Evolutionary conservation across 129 eudicot species (phyloP).

Genomic region (Escallonia herrerae): DNA sequence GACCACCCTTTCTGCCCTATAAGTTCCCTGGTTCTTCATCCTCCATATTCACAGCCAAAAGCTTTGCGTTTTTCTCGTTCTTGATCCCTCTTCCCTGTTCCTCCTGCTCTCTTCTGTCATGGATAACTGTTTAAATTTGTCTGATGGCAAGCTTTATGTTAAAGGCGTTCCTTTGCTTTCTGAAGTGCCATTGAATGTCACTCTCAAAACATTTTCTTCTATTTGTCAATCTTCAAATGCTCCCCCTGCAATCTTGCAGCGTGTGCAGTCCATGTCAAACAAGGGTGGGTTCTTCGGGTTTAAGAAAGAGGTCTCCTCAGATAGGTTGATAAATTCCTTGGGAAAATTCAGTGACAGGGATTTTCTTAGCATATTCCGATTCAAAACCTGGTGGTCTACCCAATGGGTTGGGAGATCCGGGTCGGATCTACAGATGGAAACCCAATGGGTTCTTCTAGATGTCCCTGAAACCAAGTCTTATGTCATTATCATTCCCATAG

Average conservation of each 20-base stretch:
- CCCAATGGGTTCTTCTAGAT: constrained; percentile 49
- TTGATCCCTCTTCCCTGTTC: too few relatives aligned
- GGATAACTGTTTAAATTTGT: constrained; percentile 10
- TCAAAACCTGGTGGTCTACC: constrained; percentile 67
- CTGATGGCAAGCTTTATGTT: constrained; percentile 32
- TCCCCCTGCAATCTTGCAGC: constrained; percentile 25
- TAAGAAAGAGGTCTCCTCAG: constrained; percentile 15
- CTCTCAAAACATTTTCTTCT: constrained; percentile 26
- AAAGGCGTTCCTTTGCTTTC: constrained; percentile 26
- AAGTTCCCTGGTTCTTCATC: too few relatives aligned
- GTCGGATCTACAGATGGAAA: constrained; percentile 49
- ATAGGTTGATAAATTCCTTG: constrained; percentile 32
- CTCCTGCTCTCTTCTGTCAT: too few relatives aligned
- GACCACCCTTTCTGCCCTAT: too few relatives aligned
- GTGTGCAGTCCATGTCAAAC: constrained; percentile 28
- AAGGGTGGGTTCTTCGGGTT: constrained; percentile 47
- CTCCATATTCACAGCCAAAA: too few relatives aligned
- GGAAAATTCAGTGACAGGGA: constrained; percentile 39
- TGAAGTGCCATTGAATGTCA: constrained; percentile 38
- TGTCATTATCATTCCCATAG: constrained; percentile 33
- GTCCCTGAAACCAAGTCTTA: constrained; percentile 41
- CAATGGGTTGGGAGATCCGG: constrained; percentile 60
- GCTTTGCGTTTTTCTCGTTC: too few relatives aligned
- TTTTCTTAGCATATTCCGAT: constrained; percentile 49
- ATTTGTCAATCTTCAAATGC: constrained; percentile 25